Conservation (phyloP, 306 rosid genomes). For the Herpetospermum pedunculosum region DNA sequence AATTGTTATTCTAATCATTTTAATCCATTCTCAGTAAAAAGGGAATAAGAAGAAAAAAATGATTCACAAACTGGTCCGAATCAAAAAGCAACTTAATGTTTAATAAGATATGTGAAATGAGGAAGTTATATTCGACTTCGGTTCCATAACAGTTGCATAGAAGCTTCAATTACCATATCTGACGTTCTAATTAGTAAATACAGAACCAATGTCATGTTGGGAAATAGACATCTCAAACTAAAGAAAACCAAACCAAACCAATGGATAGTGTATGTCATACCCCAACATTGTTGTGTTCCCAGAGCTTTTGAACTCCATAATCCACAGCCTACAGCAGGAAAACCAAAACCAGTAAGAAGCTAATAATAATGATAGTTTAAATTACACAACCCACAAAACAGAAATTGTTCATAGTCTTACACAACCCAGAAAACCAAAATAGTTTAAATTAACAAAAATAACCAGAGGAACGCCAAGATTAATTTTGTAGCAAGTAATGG, state of each 20-base stretch:
- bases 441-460: not conserved
- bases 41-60: not conserved
- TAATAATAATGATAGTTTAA: not conserved
- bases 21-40: not conserved
- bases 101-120: not conserved
- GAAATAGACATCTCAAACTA: not conserved
- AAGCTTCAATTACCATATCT: not conserved
- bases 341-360: not conserved
- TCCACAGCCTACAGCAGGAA: conserved; percentile 71
- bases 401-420: not conserved
- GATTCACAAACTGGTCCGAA: not conserved
- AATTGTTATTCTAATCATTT: not conserved
- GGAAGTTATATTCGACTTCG: not conserved
- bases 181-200: not conserved
- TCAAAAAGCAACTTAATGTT: not conserved
- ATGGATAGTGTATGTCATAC: conserved; percentile 20
- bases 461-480: not conserved
- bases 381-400: not conserved
- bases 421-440: not conserved
- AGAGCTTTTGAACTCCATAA: conserved; percentile 84
- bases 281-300: conserved; percentile 95
- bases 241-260: not conserved
- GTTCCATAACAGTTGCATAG: not conserved
- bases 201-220: not conserved
- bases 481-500: not conserved